Percentiles rank a stretch among this genome's conserved stretches.
Evolutionary conservation across 2,329 filamentous ascomycete species (phyloP).

Genomic region (Rugonectria rugulosa): DNA sequence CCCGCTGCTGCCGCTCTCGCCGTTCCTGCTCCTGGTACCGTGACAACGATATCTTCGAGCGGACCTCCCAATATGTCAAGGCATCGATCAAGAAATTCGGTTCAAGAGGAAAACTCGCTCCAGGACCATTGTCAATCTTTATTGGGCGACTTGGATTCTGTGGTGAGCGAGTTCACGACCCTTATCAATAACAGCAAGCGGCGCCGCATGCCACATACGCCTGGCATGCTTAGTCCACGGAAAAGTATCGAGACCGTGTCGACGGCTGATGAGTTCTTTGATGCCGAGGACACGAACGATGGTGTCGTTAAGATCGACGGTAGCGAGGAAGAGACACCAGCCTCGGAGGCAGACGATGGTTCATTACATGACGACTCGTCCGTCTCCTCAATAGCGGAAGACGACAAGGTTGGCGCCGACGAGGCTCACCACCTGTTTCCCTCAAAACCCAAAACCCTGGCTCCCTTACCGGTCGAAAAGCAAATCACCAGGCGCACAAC

Average conservation of each 20-base stretch:
- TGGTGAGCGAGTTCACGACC: conserved; percentile 81
- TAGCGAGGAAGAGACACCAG: conserved; percentile 71
- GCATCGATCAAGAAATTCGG: conserved; percentile 46
- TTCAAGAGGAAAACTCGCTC: conserved; percentile 68
- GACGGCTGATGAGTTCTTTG: conserved; percentile 90
- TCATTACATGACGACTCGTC: conserved; percentile 64
- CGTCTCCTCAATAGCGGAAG: conserved; percentile 65
- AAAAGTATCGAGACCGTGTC: conserved; percentile 82
- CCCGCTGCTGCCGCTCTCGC: conserved; percentile 49
- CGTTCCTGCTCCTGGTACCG: conserved; percentile 51
- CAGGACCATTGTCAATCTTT: conserved; percentile 85
- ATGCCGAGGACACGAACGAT: conserved; percentile 74
- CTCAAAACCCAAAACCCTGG: conserved; percentile 74
- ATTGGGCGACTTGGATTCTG: conserved; percentile 83
- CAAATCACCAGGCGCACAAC: conserved; percentile 71
- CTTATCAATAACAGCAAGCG: conserved; percentile 82
- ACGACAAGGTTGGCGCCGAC: conserved; percentile 65
- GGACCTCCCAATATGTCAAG: conserved; percentile 41
- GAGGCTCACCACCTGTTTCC: conserved; percentile 75
- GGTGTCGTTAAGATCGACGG: conserved; percentile 78
- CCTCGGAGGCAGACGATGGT: conserved; percentile 63
- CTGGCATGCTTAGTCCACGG: conserved; percentile 54
- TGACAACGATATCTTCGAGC: conserved; percentile 42
- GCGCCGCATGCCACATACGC: conserved; percentile 67
- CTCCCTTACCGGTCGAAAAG: conserved; percentile 77